Base-by-base conservation (phyloP, 495 filamentous ascomycete species). In the Hypoxylon perforatum region DNA sequence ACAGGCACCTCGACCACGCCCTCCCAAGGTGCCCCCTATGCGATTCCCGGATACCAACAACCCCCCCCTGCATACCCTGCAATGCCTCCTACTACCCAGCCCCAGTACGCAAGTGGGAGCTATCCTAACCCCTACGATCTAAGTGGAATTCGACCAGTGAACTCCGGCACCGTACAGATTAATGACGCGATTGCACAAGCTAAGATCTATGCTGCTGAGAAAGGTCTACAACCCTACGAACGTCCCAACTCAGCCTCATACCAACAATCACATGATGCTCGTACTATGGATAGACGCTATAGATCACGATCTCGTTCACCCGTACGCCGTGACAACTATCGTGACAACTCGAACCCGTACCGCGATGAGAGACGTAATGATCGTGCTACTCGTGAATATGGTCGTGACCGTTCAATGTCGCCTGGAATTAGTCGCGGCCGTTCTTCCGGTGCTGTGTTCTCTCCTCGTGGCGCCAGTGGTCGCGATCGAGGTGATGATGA, bases 151-250 rank as follows among this genome's bases (percentile, higher is more conserved):
- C 90, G 88, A 67, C 91, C 91, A 10, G 82, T 86, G 33, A 89
- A 82, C 63, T 89, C 89, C 1, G 92, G 92, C 45, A 88, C 87
- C 10, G 87, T 93, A 19, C 91, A 85, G 57, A 80, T 93, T 38
- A 81, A 84, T 30, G 91, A 93, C 71, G 90, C 91, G 7, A 84
- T 94, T 57, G 88, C 89, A 3, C 88, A 88, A 65, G 91, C 89
- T 3, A 88, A 87, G 62, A 87, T 86, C 10, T 87, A 87, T 73
- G 90, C 91, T 18, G 84, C 87, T 21, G 87, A 93, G 67, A 87
- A 88, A 70, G 90, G 91, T 44, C 75, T 91, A 15, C 77, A 78
- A 3, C 76, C 82, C 14, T 84, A 83, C 69, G 84, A 86, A 17
- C 75, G 82, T 41, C 77, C 76, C 4, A 39, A 68, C 59, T 76